These are phyloP conservation scores for Suillus bovinus DNA, from an alignment of 768 basidiomycete species.

Conservation along the genomic window DNA sequence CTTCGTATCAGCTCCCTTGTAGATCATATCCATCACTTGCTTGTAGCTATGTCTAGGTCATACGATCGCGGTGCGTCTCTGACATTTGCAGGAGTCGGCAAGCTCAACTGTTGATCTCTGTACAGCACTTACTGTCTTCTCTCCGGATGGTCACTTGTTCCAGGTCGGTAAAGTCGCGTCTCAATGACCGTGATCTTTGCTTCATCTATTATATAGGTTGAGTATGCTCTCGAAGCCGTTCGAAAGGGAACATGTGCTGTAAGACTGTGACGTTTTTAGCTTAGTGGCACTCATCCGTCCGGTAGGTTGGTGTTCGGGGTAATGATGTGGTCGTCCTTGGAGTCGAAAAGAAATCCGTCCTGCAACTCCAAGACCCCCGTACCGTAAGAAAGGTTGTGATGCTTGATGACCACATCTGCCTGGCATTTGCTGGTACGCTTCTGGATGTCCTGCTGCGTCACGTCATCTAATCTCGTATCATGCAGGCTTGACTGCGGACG, in stretches of 20 bases:
- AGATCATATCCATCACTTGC: background rate
- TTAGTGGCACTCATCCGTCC: constrained; percentile 1
- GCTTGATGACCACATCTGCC: constrained; percentile 96
- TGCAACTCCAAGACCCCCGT: constrained; percentile 96
- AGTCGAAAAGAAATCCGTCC: constrained; percentile 97
- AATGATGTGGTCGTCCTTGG: constrained; percentile 94
- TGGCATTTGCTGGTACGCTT: constrained; percentile 91
- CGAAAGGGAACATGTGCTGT: constrained; percentile 97
- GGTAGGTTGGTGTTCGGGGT: constrained; percentile 92
- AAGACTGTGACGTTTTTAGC: constrained; percentile 26
- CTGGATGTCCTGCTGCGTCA: constrained; percentile 3
- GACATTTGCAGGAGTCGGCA: background rate
- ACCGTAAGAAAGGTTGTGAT: constrained; percentile 98
- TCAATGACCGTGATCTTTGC: constrained; percentile 15
- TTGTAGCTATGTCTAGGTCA: constrained; percentile 76
- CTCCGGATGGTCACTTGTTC: constrained; percentile 98
- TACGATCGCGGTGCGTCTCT: constrained; percentile 85
- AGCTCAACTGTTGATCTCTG: constrained; percentile 9
- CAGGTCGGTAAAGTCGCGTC: constrained; percentile 60
- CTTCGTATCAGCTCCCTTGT: constrained; percentile 15
- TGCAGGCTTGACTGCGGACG: constrained; percentile 94
- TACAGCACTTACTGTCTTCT: constrained; percentile 94
- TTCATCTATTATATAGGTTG: constrained; percentile 64
- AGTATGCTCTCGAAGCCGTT: constrained; percentile 98
- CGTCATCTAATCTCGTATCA: constrained; percentile 13